These are phyloP conservation scores for Coemansia sp. DNA, from an alignment of 192 early-diverging fungal genomes.

Conservation along the genomic window DNA sequence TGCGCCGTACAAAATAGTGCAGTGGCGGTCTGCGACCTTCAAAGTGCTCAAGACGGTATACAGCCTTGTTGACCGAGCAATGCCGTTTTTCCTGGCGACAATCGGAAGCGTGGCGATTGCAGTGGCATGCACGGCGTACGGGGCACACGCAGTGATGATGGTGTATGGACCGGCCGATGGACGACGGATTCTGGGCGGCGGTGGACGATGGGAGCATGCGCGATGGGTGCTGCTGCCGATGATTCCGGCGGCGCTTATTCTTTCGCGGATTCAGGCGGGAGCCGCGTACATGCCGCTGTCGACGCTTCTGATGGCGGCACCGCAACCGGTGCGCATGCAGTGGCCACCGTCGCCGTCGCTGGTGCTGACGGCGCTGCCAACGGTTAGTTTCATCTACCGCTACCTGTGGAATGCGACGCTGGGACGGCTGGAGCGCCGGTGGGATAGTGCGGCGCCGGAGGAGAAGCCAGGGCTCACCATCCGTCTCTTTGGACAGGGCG, in stretches of 20 bases:
- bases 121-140: slow-evolving; percentile 68
- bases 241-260: slow-evolving; percentile 64
- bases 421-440: slow-evolving; percentile 58
- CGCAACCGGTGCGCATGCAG: slow-evolving; percentile 57
- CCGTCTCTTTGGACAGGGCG: slow-evolving; percentile 16
- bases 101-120: slow-evolving; percentile 64
- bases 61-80: slow-evolving; percentile 57
- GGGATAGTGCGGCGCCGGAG: slow-evolving; percentile 52
- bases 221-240: slow-evolving; percentile 63
- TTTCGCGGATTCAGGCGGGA: slow-evolving; percentile 60
- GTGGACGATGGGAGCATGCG: slow-evolving; percentile 61
- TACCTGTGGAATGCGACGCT: slow-evolving; percentile 59
- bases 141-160: slow-evolving; percentile 67
- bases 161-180: slow-evolving; percentile 68
- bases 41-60: slow-evolving; percentile 57
- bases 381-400: slow-evolving; percentile 62
- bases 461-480: slow-evolving; percentile 32
- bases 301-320: slow-evolving; percentile 59
- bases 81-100: slow-evolving; percentile 64
- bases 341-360: slow-evolving; percentile 67
- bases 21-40: slow-evolving; percentile 57
- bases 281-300: slow-evolving; percentile 66
- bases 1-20: slow-evolving; percentile 61
- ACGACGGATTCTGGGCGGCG: slow-evolving; percentile 55
- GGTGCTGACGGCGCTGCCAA: slow-evolving; percentile 63